phyloP scores from a whole-genome alignment of 257 asterid genomes.

The Echites panduratus region DNA sequence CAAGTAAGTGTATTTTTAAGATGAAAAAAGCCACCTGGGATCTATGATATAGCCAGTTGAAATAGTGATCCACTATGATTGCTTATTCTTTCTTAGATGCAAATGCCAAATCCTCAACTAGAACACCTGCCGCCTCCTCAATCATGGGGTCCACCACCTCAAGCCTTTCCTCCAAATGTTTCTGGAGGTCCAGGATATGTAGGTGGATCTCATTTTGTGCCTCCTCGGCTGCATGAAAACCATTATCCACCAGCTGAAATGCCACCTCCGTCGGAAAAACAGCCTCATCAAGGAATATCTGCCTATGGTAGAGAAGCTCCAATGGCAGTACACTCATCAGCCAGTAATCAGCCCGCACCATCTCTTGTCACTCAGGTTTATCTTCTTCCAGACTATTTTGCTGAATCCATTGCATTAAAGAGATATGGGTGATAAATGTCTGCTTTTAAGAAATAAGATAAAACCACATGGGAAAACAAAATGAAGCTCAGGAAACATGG shows the following conservation, averaged over 20 bases:
- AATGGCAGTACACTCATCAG: conserved; percentile 50
- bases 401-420: neutral
- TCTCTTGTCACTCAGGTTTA: conserved; percentile 77
- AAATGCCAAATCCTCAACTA: conserved; percentile 51
- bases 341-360: conserved; percentile 59
- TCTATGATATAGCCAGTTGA: conserved; percentile 1
- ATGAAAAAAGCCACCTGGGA: neutral
- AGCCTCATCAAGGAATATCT: conserved; percentile 82
- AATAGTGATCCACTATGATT: conserved; percentile 5
- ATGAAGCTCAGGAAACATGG: neutral
- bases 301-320: conserved; percentile 77
- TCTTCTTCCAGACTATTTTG: conserved; percentile 5
- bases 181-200: conserved; percentile 64
- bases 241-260: conserved; percentile 62
- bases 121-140: conserved; percentile 71
- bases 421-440: neutral
- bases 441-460: neutral
- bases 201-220: conserved; percentile 54
- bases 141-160: conserved; percentile 84
- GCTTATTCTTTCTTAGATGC: conserved; percentile 40
- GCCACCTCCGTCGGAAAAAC: conserved; percentile 62
- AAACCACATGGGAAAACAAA: neutral
- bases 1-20: conserved; percentile 50
- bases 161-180: conserved; percentile 52
- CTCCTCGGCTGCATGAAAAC: conserved; percentile 67